Conservation (phyloP, 140 eudicot species). For the Anethum foeniculum region DNA sequence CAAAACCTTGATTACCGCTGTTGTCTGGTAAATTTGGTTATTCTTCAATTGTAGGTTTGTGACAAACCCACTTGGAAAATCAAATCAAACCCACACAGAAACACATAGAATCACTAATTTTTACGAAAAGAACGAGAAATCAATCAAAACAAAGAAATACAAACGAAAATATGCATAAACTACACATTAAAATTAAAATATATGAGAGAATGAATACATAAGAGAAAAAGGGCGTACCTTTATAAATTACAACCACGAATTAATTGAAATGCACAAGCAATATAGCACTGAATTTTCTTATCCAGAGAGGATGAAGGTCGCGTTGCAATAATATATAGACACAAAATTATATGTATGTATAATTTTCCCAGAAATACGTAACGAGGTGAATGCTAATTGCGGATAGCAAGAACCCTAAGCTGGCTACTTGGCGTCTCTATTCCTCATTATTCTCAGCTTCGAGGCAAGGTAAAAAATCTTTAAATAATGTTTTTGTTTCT, state of each 20-base stretch:
- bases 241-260: neutral
- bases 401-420: conserved; percentile 6
- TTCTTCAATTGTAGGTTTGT: neutral
- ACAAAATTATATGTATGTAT: neutral
- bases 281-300: neutral
- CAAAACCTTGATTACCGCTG: neutral
- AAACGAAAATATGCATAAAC: neutral
- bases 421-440: neutral
- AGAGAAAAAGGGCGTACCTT: neutral
- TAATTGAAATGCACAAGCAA: neutral
- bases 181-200: neutral
- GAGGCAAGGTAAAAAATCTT: neutral
- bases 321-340: neutral
- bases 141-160: neutral
- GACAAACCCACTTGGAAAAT: neutral
- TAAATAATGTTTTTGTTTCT: neutral
- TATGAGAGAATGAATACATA: neutral
- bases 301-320: neutral
- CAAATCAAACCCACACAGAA: neutral
- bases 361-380: neutral
- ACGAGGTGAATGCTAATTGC: neutral
- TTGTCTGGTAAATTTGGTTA: neutral
- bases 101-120: neutral
- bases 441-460: too few species aligned
- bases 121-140: neutral